Base-by-base conservation (phyloP, 805 yeast species). In the Saturnispora diversa region DNA sequence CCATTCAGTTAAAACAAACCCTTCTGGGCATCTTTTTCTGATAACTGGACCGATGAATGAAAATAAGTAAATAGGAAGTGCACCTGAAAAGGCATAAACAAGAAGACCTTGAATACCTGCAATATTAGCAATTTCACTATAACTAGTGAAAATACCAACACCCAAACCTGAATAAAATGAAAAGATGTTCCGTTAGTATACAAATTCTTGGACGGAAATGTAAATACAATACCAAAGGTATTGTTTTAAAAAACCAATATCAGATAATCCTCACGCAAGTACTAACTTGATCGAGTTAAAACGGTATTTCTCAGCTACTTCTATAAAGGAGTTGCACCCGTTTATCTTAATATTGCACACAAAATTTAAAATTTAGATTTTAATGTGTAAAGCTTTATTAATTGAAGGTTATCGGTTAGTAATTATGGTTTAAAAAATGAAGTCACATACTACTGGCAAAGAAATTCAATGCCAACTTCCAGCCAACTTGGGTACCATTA, bases 1-100 rank as follows among this genome's bases (percentile, higher is more conserved):
- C 97, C 97, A 88, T 57, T 88, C 95, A 4, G 95, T 86, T 50
- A 88, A 64, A 21, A 88, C 87, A 58, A 88, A 88, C 3, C 96
- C 97, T 7, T 84, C 75, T 0, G 97, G 97, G 50, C 94, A 84
- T 50, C 73, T 72, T 44, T 66, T 72, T 48, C 95, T 69, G 44
- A 88, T 79, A 8, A 77, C 55, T 1, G 97, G 96, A 1, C 96
- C 96, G 44, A 84, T 62, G 39, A 73, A 71, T 1, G 92, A 84
- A 66, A 88, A 88, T n/a, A 84, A 60, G 45, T 84, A 68, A 62
- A 88, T 80, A 4, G 97, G 97, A 35, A 88, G 59, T 1, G 95
- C 80, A 27, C 95, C 92, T 13, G 81, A 64, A 10, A 85, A 49
- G 1, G 87, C 76, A 55, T 88, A 88, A 7, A 84, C 94, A 42